Evolutionary conservation across 176 grass and related monocot species (phyloP).

Genomic region (Rhynchospora tenuis): DNA sequence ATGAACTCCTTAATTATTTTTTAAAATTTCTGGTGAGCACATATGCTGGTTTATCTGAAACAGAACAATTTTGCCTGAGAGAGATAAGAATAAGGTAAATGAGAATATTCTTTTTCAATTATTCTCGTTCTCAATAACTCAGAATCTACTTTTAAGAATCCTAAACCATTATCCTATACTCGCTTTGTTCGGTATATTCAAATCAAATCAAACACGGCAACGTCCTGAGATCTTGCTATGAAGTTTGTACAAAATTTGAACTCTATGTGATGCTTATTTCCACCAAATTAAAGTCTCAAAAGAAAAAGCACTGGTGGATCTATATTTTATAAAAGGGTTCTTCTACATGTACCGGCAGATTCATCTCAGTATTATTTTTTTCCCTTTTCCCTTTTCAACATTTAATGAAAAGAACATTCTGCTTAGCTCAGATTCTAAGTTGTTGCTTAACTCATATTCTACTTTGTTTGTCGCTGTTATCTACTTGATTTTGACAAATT

Average conservation of each 20-base stretch:
- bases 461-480: background rate
- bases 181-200: background rate
- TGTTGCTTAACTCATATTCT: background rate
- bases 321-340: background rate
- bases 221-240: background rate
- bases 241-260: constrained; percentile 12
- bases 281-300: constrained; percentile 20
- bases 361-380: background rate
- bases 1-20: background rate
- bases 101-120: background rate
- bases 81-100: background rate
- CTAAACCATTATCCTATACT: background rate
- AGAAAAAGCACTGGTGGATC: constrained; percentile 15
- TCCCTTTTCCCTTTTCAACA: background rate
- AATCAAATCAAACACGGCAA: background rate
- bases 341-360: background rate
- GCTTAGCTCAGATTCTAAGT: background rate
- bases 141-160: background rate
- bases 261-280: constrained; percentile 5
- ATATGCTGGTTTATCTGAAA: too few relatives aligned
- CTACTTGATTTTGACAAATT: background rate
- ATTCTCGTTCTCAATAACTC: background rate
- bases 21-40: too few relatives aligned
- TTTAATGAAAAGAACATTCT: background rate
- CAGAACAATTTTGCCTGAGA: background rate